Evolutionary conservation across 2,329 filamentous ascomycete genomes (phyloP), one percentile per base, ranked within the genome.

Genomic region (Diaporthe sp.): DNA sequence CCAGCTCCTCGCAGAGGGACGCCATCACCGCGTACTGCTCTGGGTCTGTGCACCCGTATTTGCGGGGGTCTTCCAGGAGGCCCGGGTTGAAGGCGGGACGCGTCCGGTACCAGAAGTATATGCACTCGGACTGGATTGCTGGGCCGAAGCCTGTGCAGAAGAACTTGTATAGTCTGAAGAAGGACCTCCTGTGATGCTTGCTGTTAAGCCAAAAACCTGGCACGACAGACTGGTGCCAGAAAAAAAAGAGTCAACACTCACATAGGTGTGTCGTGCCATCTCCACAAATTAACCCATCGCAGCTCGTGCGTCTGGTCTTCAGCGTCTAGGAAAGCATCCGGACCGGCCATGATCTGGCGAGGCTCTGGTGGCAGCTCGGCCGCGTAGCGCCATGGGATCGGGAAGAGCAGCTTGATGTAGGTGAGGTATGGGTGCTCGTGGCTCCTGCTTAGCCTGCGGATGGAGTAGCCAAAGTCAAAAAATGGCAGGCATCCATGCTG

Each of bases 21-120:
- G 58, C 58, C 58, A 63, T 63, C 22, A 63, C n/a, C 32, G 58
- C 58, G 1, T 63, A 63, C 15, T 63, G 58, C n/a, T 63, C 58
- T 47, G 58, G 15, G 35, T 63, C 47, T 63, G 25, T 47, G n/a
- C 58, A 63, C 5, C 58, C 58, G 8, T 63, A 63, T 0, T 32
- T 30, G 25, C 58, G 39, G 2, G 58, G 58, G 22, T 63, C 58
- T 32, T 63, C 39, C 17, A 63, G n/a, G 39, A 22, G n/a, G 37
- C 58, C 25, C 44, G 58, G 37, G 15, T 63, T 44, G 17, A 63
- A 63, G 37, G 44, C 58, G 15, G 58, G 8, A 44, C 58, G 58
- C 22, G 39, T 63, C 8, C 39, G 37, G 39, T 63, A 63, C 58
- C 58, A 63, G 25, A 63, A 44, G 19, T 63, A 63, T 17, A 44